phyloP scores from a whole-genome alignment of 345 rosid genomes.

The Populus alba region DNA sequence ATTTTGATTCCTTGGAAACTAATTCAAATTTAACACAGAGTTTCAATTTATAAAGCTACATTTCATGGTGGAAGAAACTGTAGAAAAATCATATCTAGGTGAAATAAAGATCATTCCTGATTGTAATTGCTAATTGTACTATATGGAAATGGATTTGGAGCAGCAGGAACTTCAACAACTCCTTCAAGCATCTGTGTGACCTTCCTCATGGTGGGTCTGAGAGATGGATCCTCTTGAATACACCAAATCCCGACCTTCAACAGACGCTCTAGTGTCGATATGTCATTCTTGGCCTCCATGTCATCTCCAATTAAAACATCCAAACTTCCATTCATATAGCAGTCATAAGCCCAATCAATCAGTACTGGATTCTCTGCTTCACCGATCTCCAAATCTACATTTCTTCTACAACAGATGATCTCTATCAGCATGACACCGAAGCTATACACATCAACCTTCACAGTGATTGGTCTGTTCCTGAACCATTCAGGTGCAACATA shows the following conservation, averaged over 20 bases:
- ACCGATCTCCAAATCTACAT: not conserved
- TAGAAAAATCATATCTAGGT: not conserved
- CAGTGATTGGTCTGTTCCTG: not conserved
- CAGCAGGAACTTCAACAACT: not conserved
- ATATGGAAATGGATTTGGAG: not conserved
- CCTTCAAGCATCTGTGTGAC: conserved; percentile 16
- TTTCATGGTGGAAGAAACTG: too few relatives aligned
- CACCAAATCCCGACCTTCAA: conserved; percentile 18
- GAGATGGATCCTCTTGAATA: conserved; percentile 19
- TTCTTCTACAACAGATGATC: conserved; percentile 13
- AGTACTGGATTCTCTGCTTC: not conserved
- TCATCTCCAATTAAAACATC: not conserved
- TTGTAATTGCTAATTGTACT: not conserved
- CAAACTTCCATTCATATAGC: not conserved
- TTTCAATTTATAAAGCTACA: too few relatives aligned
- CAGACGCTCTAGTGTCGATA: not conserved
- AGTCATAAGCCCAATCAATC: conserved; percentile 21
- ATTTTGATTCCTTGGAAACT: too few relatives aligned
- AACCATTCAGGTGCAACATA: conserved; percentile 18
- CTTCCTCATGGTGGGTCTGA: conserved; percentile 11
- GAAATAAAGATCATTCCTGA: not conserved
- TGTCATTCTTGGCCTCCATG: not conserved
- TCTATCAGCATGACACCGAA: conserved; percentile 14
- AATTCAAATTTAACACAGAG: too few relatives aligned
- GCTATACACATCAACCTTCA: conserved; percentile 16